phyloP scores from a whole-genome alignment of 768 basidiomycete genomes.

The Suillus subalutaceus region DNA sequence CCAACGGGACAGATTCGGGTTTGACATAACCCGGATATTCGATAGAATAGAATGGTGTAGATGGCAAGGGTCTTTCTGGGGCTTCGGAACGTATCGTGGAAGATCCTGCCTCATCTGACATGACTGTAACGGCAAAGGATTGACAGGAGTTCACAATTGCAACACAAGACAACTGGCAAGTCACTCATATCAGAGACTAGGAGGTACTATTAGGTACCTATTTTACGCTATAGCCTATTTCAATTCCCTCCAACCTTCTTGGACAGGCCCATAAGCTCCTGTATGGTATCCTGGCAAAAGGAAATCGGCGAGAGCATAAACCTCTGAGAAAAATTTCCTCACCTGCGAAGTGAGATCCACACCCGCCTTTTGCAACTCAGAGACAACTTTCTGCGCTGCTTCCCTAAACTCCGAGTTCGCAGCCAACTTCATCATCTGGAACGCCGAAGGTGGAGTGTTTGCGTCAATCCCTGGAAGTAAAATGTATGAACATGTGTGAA shows the following conservation, averaged over 20 bases:
- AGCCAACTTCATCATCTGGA: conserved; percentile 58
- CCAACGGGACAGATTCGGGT: conserved; percentile 58
- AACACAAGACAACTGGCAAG: not conserved
- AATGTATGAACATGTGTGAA: not conserved
- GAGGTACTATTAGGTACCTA: not conserved
- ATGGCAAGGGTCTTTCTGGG: conserved; percentile 49
- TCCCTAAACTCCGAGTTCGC: conserved; percentile 54
- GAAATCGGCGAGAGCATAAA: conserved; percentile 3
- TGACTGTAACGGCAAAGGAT: not conserved
- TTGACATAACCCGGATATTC: conserved; percentile 91
- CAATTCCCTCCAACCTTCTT: conserved; percentile 28
- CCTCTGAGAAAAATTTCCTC: conserved; percentile 18
- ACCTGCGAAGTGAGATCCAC: conserved; percentile 62
- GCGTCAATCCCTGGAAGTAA: conserved; percentile 49
- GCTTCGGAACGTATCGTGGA: conserved; percentile 30
- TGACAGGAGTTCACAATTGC: not conserved
- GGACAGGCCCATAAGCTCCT: conserved; percentile 35
- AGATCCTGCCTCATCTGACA: conserved; percentile 14
- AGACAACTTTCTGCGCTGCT: conserved; percentile 46
- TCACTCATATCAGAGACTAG: conserved; percentile 6
- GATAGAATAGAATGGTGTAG: conserved; percentile 71
- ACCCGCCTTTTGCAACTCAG: conserved; percentile 60
- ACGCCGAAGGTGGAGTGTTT: conserved; percentile 45
- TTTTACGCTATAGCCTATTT: conserved; percentile 5
- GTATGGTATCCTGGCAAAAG: conserved; percentile 47